These are phyloP conservation scores for Trichophyton equinum DNA, from an alignment of 2,329 filamentous ascomycete genomes.

Conservation along the genomic window DNA sequence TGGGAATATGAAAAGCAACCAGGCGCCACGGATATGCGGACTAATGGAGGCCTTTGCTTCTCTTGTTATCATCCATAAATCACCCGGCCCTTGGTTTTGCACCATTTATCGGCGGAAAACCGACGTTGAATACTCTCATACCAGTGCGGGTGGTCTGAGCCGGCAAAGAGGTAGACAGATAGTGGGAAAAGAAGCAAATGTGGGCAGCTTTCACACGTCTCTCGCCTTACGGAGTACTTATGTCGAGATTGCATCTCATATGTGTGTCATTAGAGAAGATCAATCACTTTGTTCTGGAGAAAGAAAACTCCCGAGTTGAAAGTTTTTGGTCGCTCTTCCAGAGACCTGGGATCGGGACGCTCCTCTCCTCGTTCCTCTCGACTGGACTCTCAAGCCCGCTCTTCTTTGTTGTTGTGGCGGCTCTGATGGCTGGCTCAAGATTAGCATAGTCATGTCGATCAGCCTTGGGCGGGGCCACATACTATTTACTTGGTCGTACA, in stretches of 20 bases:
- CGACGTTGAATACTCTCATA: background rate
- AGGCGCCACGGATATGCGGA: background rate
- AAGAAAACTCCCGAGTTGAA: background rate
- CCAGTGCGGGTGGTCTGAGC: background rate
- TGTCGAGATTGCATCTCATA: background rate
- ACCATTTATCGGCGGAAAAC: too few relatives aligned
- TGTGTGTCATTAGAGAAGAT: background rate
- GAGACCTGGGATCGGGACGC: background rate
- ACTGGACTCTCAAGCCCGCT: background rate
- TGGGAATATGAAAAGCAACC: background rate
- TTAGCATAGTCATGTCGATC: conserved; percentile 1
- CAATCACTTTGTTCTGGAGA: background rate
- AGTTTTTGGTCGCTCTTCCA: conserved; percentile 4
- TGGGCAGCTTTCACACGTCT: background rate
- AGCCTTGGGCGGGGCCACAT: background rate
- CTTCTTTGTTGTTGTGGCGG: background rate
- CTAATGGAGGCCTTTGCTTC: background rate
- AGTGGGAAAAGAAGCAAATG: background rate
- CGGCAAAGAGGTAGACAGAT: background rate
- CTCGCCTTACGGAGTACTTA: background rate
- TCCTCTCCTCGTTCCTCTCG: background rate
- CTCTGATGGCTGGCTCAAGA: background rate
- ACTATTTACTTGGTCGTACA: conserved; percentile 1
- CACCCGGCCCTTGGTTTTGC: too few relatives aligned
- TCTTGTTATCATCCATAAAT: background rate